A percentile compares a stretch with the other conserved stretches of the same genome.
Conservation (phyloP, 2,329 filamentous ascomycete species). For the Trichoderma lentiforme region DNA sequence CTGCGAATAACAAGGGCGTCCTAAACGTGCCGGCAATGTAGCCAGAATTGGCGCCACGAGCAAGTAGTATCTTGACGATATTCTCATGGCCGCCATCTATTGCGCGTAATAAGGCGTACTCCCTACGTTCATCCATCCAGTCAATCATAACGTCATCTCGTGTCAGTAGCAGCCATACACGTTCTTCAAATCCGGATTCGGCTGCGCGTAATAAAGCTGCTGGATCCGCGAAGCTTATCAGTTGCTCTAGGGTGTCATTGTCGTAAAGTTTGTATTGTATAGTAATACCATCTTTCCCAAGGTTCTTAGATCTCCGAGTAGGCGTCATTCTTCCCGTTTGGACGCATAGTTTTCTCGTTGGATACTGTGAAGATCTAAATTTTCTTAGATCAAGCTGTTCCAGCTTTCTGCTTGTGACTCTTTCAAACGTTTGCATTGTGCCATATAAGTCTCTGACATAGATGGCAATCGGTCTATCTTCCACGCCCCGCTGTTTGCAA, state of each 20-base stretch:
- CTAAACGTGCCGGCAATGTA: neutral
- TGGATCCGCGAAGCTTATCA: neutral
- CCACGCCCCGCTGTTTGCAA: neutral
- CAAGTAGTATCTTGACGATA: neutral
- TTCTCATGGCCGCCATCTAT: neutral
- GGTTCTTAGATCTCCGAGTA: neutral
- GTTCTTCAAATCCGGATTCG: neutral
- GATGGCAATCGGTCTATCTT: neutral
- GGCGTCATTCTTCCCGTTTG: neutral
- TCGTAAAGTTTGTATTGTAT: neutral
- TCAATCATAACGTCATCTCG: neutral
- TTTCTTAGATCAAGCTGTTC: neutral
- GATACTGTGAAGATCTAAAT: neutral
- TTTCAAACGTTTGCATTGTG: slow-evolving; percentile 8
- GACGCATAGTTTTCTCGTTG: neutral
- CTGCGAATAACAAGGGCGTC: neutral
- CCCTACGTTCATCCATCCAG: neutral
- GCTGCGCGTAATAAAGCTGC: neutral
- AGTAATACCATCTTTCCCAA: neutral
- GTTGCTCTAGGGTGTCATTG: neutral
- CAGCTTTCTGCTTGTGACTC: neutral
- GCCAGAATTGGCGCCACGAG: neutral
- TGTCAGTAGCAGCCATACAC: neutral
- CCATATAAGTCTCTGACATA: neutral
- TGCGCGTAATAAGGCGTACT: neutral